Conservation (phyloP, 2,329 filamentous ascomycete genomes). For the Aspergillus nomiae region DNA sequence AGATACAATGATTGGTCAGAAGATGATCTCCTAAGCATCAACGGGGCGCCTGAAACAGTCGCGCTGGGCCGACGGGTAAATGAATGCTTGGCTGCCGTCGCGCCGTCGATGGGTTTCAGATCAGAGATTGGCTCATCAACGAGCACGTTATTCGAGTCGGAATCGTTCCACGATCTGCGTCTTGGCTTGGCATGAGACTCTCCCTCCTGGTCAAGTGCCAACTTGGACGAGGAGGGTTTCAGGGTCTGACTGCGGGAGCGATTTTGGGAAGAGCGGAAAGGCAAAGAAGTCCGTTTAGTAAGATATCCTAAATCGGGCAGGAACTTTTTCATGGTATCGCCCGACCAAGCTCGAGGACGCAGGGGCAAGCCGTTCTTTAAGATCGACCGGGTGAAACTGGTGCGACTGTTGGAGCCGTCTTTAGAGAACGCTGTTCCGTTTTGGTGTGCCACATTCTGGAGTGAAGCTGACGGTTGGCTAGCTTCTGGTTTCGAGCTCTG, state of each 20-base stretch:
- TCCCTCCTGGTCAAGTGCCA: conserved; percentile 22
- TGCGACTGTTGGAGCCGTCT: conserved; percentile 26
- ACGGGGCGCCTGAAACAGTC: conserved; percentile 25
- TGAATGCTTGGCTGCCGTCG: conserved; percentile 35
- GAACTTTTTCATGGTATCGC: conserved; percentile 38
- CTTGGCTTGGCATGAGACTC: conserved; percentile 8
- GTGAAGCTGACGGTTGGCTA: conserved; percentile 1
- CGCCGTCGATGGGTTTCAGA: conserved; percentile 29
- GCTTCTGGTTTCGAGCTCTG: not conserved
- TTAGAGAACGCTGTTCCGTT: not conserved
- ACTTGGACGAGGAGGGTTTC: conserved; percentile 16
- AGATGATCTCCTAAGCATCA: conserved; percentile 59
- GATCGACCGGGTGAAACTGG: conserved; percentile 38
- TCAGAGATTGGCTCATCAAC: conserved; percentile 37
- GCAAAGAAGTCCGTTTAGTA: conserved; percentile 32
- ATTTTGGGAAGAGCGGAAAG: conserved; percentile 29
- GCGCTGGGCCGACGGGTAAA: conserved; percentile 32
- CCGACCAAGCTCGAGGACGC: conserved; percentile 40
- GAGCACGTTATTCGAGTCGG: conserved; percentile 22
- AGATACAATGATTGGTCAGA: conserved; percentile 78
- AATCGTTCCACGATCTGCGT: conserved; percentile 18
- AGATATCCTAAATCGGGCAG: conserved; percentile 37
- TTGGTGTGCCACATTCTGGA: not conserved
- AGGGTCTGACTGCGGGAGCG: conserved; percentile 33
- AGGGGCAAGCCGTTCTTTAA: conserved; percentile 36